These are phyloP conservation scores for Cryphonectria naterciae DNA, from an alignment of 2,329 filamentous ascomycete genomes.

Conservation along the genomic window DNA sequence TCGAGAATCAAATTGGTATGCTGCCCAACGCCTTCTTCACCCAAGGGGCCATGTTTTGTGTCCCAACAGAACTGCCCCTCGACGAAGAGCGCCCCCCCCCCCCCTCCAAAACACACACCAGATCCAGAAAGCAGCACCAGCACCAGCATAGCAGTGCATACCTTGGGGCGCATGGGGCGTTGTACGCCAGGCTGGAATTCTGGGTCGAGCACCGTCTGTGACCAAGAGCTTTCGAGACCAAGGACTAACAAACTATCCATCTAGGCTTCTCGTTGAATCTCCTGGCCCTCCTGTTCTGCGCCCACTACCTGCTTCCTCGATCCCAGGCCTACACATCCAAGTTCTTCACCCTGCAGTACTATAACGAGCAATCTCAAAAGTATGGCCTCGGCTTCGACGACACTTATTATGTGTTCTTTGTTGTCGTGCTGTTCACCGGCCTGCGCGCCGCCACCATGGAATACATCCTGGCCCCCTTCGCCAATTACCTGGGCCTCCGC, in stretches of 20 bases:
- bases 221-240: neutral
- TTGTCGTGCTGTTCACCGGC: conserved; percentile 83
- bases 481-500: conserved; percentile 71
- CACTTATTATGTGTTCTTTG: conserved; percentile 74
- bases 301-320: conserved; percentile 81
- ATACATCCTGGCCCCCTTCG: conserved; percentile 80
- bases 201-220: neutral
- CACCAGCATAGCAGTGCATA: conserved; percentile 23
- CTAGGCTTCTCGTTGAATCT: conserved; percentile 84
- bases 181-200: neutral
- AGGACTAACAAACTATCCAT: conserved; percentile 12
- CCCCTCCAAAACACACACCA: conserved; percentile 5
- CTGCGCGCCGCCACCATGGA: conserved; percentile 85
- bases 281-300: conserved; percentile 78
- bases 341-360: conserved; percentile 87
- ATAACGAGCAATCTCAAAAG: conserved; percentile 66
- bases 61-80: conserved; percentile 5
- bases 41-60: neutral
- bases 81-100: conserved; percentile 5
- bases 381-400: conserved; percentile 84
- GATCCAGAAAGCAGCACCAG: neutral
- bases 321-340: conserved; percentile 79
- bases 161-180: conserved; percentile 5
- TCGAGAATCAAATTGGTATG: conserved; percentile 81
- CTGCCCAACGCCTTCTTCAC: conserved; percentile 24